Base-by-base conservation (phyloP, 257 asterid genomes). In the Nicotiana otophora region DNA sequence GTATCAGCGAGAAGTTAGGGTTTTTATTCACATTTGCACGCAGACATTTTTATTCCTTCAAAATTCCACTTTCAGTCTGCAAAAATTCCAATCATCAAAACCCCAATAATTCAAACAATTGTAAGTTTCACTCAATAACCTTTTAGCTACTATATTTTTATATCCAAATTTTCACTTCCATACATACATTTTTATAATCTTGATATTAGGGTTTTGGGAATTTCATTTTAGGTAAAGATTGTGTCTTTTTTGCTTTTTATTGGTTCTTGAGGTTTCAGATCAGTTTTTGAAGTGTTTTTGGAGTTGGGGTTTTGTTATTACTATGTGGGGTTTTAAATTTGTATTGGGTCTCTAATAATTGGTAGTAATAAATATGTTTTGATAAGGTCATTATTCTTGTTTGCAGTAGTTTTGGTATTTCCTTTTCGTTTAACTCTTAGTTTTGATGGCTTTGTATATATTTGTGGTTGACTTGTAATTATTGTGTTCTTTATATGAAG, bases 1-100 rank as follows among this genome's bases (percentile, higher is more conserved):
- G 88, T 74, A 86, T 86, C 89, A 66, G 94, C 92, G 90, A 83
- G 88, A 88, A 89, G 87, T 90, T 92, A 94, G 98, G 98, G 97
- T 91, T 92, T 91, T 88, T 89, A 77, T 81, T 78, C 84, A 23
- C 83, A 64, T 86, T 82, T 82, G 72, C 82, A 51, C 51, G 80
- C 80, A 51, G 63, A 51, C 46, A 26, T 51, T 26, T 42, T 75
- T 51, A 51, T 74, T 51, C 80, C 63, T 51, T 51, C 42, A 74
- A 74, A 74, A 17, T 20, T 53, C 42, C 42, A 74, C 53, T 48
- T 48, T 51, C 80, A 74, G 62, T 74, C 86, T 82, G 78, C 89
- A 30, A 83, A 86, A 7, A n/a, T 58, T 58, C 64, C 12, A 19
- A n/a, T 58, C 11, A 58, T 58, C 64, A 58, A 53, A 53, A 23